Base-by-base conservation (phyloP, 768 basidiomycete genomes). In the Leucosporidium creatinivorum region DNA sequence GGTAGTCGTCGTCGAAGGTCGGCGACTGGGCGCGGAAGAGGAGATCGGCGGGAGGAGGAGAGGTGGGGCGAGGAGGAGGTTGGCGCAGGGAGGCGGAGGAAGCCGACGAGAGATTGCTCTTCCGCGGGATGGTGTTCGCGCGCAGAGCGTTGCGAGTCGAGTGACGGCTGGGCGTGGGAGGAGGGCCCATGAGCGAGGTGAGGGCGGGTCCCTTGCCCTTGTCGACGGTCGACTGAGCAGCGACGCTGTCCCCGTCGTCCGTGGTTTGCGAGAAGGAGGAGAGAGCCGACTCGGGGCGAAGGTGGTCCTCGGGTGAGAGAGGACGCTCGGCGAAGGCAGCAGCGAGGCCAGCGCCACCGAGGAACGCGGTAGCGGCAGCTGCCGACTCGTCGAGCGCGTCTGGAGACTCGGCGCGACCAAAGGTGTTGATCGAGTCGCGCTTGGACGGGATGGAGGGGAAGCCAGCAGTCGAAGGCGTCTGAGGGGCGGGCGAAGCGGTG, bases 1-100 rank as follows among this genome's bases (percentile, higher is more conserved):
- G 50, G 65, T 73, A 60, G 73, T 73, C 55, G 66, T 67, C 66
- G 56, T 76, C 73, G 55, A 69, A 59, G 1, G 69, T 71, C 1
- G 79, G 79, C 12, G 77, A 78, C 25, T 74, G 72, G 2, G 93
- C 91, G 19, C 93, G 88, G 75, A 91, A 87, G 68, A 96, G 86
- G 75, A 96, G 88, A 65, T 97, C 93, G 23, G 88, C 81, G 23
- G 93, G 94, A 8, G 93, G 93, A 2, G 94, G 93, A 0, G 94
- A 97, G 5, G 86, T 88, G 0, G 94, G 94, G 54, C 93, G 83
- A 54, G 54, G 61, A n/a, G 70, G 70, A 5, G 65, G 91, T 66
- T 90, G 85, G 23, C 48, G n/a, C 52, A 61, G 19, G 3, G 39
- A 44, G 39, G 39, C 39, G 8, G 39, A 44, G 13, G 39, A 44